phyloP scores from a whole-genome alignment of 371 early-diverging fungal species.

The Syncephalastrum sp. region DNA sequence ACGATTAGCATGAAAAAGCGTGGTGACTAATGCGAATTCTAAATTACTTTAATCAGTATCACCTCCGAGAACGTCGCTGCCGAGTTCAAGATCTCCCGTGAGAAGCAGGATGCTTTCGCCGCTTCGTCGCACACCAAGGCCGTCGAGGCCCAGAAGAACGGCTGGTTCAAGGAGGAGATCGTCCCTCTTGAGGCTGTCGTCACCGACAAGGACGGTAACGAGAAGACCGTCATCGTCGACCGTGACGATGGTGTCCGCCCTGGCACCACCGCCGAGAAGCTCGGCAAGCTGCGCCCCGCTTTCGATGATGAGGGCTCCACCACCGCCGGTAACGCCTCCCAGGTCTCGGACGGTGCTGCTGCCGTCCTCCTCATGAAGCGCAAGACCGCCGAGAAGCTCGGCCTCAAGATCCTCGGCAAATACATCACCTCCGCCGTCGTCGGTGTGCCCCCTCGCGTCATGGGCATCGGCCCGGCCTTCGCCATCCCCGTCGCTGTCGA shows the following conservation, averaged over 20 bases:
- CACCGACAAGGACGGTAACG: constrained; percentile 72
- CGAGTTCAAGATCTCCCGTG: constrained; percentile 80
- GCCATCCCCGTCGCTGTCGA: constrained; percentile 92
- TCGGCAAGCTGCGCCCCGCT: constrained; percentile 89
- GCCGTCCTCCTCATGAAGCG: constrained; percentile 96
- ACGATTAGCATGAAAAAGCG: not conserved
- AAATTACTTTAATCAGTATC: constrained; percentile 41
- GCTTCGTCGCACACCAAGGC: constrained; percentile 81
- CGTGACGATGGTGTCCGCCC: constrained; percentile 95
- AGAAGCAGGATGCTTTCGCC: constrained; percentile 90
- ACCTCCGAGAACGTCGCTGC: constrained; percentile 97
- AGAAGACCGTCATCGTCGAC: constrained; percentile 58
- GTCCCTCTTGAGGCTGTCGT: constrained; percentile 83
- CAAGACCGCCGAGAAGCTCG: constrained; percentile 85
- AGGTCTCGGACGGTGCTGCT: constrained; percentile 98
- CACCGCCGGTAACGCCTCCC: constrained; percentile 98
- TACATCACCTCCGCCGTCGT: constrained; percentile 88
- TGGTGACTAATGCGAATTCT: not conserved
- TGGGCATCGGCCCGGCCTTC: constrained; percentile 96
- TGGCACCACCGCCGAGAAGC: constrained; percentile 74
- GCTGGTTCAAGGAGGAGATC: constrained; percentile 92
- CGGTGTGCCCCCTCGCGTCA: constrained; percentile 90
- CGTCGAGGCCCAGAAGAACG: constrained; percentile 84
- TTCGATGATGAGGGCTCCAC: constrained; percentile 87
- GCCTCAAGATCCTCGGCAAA: constrained; percentile 86